Base-by-base conservation (phyloP, 805 yeast genomes). In the Lipomyces yamadae region DNA sequence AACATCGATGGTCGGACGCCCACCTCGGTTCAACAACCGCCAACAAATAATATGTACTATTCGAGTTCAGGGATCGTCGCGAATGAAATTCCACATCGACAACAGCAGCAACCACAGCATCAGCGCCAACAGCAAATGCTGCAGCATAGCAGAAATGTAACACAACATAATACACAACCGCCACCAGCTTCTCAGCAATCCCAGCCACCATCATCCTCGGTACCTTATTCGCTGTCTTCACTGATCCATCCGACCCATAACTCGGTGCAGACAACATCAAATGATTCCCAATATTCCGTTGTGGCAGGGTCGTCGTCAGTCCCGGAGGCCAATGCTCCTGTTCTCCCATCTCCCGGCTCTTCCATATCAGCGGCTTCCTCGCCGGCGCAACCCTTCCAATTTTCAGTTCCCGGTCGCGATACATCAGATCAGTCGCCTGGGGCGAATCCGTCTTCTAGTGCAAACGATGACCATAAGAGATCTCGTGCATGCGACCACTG, bases 401-500 rank as follows among this genome's bases (percentile, higher is more conserved):
- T 24, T 18, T 42, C 48, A 33, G 29, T 52, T 32, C 34, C 55
- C 33, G 32, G 15, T n/a, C 32, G 4, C 7, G 10, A 3, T 10
- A 52, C 34, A 29, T 42, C 48, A 42, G 48, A 42, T 42, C n/a
- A 42, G 48, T 42, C 48, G n/a, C 48, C 48, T n/a, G 48, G 48
- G 4, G 48, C 48, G 3, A n/a, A 5, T 15, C 48, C 48, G n/a
- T n/a, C 48, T 42, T 42, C 48, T 15, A 42, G 6, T 42, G 10
- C 48, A 24, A 52, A 15, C 56, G 67, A 61, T 48, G 69, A 65
- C 53, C 66, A 53, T 57, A 62, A 59, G 57, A 56, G 76, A 30
- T 60, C 74, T 34, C 72, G 75, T 61, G 82, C 82, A 8, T 79
- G 82, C 66, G 76, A 76, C 33, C 73, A 77, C 60, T 92, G 98